Conservation (phyloP, 805 yeast genomes). For the Candida ipomoeae region DNA sequence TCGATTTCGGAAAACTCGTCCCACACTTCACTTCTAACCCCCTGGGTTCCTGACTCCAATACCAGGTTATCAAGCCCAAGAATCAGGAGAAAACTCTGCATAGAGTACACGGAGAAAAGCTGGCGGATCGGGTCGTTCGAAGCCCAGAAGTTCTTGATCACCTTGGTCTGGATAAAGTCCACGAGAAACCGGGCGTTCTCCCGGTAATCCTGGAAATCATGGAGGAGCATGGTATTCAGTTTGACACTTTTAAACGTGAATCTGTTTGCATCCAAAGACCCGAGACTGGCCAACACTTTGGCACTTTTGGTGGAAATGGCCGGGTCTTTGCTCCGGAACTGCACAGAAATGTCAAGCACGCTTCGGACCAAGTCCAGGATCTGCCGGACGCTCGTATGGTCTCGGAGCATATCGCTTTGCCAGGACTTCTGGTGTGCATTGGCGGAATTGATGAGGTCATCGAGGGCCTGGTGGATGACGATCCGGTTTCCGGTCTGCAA, state of each 20-base stretch:
- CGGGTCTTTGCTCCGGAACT: slow-evolving; percentile 45
- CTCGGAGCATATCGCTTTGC: slow-evolving; percentile 40
- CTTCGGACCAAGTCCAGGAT: slow-evolving; percentile 49
- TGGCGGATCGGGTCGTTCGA: slow-evolving; percentile 85
- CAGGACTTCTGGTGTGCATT: slow-evolving; percentile 47
- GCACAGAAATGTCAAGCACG: slow-evolving; percentile 52
- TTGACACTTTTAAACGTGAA: slow-evolving; percentile 43
- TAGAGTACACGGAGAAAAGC: slow-evolving; percentile 75
- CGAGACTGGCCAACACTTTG: slow-evolving; percentile 67
- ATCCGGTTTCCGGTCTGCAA: slow-evolving; percentile 60
- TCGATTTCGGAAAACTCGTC: slow-evolving; percentile 58
- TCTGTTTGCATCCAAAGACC: slow-evolving; percentile 66
- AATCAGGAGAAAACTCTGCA: slow-evolving; percentile 77
- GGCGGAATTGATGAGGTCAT: slow-evolving; percentile 56
- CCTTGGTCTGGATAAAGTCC: slow-evolving; percentile 57
- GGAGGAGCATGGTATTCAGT: slow-evolving; percentile 46
- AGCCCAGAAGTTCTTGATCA: slow-evolving; percentile 87
- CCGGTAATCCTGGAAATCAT: slow-evolving; percentile 55
- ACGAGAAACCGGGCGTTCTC: slow-evolving; percentile 67
- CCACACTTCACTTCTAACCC: slow-evolving; percentile 45
- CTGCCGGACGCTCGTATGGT: slow-evolving; percentile 22
- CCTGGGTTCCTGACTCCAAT: slow-evolving; percentile 17
- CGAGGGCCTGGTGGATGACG: slow-evolving; percentile 68
- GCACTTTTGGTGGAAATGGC: slow-evolving; percentile 59
- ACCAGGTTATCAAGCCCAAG: slow-evolving; percentile 43